Conservation (phyloP, 1,284 basidiomycete genomes). For the Peniophora sp. region DNA sequence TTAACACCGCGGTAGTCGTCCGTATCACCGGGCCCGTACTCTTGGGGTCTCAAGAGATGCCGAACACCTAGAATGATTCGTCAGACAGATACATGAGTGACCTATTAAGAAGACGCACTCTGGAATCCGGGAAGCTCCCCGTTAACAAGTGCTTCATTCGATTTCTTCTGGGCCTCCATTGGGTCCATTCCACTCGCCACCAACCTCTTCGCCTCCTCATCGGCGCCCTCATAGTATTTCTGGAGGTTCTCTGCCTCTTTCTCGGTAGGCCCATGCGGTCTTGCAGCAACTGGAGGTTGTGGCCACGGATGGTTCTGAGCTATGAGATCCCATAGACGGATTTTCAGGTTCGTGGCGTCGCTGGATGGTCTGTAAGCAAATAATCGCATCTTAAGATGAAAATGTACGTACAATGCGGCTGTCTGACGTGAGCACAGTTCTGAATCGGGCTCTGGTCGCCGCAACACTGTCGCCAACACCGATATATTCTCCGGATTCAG, state of each 20-base stretch:
- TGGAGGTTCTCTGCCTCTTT: too few species aligned
- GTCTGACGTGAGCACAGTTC: conserved; percentile 1
- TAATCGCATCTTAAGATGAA: not conserved
- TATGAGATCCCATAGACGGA: not conserved
- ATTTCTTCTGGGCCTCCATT: too few species aligned
- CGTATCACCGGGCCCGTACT: not conserved
- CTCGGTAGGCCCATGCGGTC: too few species aligned
- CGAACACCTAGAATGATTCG: not conserved
- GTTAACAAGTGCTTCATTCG: not conserved
- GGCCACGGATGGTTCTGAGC: conserved; percentile 1
- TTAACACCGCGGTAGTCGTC: not conserved
- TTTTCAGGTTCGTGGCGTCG: not conserved
- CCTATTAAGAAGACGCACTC: not conserved
- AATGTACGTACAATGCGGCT: conserved; percentile 4
- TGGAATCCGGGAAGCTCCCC: not conserved
- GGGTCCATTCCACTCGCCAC: too few species aligned
- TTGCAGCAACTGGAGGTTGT: not conserved
- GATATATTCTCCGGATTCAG: not conserved
- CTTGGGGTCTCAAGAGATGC: not conserved
- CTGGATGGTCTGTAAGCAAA: not conserved
- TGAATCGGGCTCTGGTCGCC: conserved; percentile 4
- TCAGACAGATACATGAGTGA: too few species aligned
- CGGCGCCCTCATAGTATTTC: too few species aligned
- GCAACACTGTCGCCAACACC: conserved; percentile 6
- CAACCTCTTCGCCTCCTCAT: too few species aligned